Evolutionary conservation across 2,329 filamentous ascomycete genomes (phyloP), one percentile per base, ranked within the genome.

Genomic region (Lecanicillium sp.): DNA sequence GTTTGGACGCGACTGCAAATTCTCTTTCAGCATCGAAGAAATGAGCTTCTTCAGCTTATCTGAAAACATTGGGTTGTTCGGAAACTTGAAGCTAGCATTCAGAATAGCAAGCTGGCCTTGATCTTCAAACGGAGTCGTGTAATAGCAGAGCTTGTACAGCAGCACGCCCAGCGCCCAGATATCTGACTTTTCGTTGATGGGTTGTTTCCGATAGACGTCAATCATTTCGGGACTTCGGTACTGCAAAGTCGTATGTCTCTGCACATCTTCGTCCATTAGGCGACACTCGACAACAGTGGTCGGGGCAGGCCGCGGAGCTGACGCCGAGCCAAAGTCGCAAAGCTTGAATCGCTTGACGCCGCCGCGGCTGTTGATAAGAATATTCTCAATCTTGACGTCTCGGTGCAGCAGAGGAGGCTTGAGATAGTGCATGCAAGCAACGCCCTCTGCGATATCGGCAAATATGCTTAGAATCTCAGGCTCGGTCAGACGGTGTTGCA

Each of bases 141-240:
- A 98, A 63, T 96, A 98, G 68, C 92, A 98, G 45, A 98, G 72
- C 69, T 98, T 98, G 70, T 98, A 98, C 39, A 98, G 65, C 42
- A 98, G 67, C 30, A 98, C 92, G 5, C 92, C 92, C 44, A 98
- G 65, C 1, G 92, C 92, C 92, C 89, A 98, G 20, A 98, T 95
- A 60, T 98, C 92, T 35, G 89, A 94, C 67, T 98, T 98, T 65
- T 98, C 92, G 56, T 98, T 87, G 55, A 98, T 95, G 1, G 92
- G 88, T 51, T 89, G 86, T 61, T 94, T 95, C 46, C 89, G 75
- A 64, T 95, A 98, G 17, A 98, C 92, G 55, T 98, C 92, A 44
- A 98, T 82, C 92, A 98, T 98, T 64, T 98, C 92, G 5, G 92
- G 92, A 57, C 90, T 96, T 48, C 92, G 77, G 59, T 98, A 98